A percentile compares a stretch with the other conserved stretches of the same genome.
Evolutionary conservation across 1,284 basidiomycete species (phyloP).

Genomic region (Apiotrichum akiyoshidainum): DNA sequence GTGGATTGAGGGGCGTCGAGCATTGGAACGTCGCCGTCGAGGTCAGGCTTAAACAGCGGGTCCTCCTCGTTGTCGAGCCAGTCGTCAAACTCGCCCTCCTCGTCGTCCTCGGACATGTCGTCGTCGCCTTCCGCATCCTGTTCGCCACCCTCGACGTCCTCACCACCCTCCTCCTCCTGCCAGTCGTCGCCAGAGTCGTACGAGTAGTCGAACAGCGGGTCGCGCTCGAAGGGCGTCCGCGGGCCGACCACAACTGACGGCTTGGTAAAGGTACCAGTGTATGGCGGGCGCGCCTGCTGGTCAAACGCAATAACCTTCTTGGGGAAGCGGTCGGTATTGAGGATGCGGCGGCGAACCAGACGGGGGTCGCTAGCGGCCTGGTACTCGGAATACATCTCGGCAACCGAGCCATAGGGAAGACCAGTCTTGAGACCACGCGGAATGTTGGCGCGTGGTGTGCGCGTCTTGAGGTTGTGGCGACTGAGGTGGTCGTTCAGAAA

Average conservation of each 20-base stretch:
- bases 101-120: slow-evolving; percentile 22
- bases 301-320: slow-evolving; percentile 49
- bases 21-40: slow-evolving; percentile 40
- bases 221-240: slow-evolving; percentile 48
- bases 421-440: slow-evolving; percentile 39
- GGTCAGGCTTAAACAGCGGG: slow-evolving; percentile 27
- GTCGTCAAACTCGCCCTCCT: slow-evolving; percentile 45
- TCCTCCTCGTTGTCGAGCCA: slow-evolving; percentile 42
- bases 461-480: slow-evolving; percentile 12
- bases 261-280: slow-evolving; percentile 48
- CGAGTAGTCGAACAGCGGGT: slow-evolving; percentile 49
- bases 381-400: slow-evolving; percentile 36
- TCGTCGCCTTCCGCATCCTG: slow-evolving; percentile 36
- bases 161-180: slow-evolving; percentile 47
- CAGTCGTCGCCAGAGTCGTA: slow-evolving; percentile 51
- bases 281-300: slow-evolving; percentile 47
- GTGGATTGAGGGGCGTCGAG: slow-evolving; percentile 29
- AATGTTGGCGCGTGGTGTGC: slow-evolving; percentile 10
- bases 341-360: slow-evolving; percentile 36
- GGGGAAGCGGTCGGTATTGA: slow-evolving; percentile 38
- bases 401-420: slow-evolving; percentile 34
- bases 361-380: slow-evolving; percentile 48
- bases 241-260: slow-evolving; percentile 46
- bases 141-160: slow-evolving; percentile 39
- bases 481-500: slow-evolving; percentile 32